Conservation (phyloP, 352 stramenopile genomes). For the Stramenopiles sp. region DNA sequence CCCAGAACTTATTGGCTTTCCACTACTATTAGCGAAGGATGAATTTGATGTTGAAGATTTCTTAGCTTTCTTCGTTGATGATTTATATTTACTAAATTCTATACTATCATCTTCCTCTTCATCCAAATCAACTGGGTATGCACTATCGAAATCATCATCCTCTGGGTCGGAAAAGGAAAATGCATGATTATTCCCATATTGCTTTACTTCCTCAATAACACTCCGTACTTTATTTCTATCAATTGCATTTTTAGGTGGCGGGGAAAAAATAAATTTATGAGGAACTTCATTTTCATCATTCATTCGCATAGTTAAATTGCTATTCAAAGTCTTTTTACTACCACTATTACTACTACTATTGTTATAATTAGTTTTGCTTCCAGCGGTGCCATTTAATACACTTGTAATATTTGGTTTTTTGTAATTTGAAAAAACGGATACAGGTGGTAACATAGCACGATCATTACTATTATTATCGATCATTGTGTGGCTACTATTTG, state of each 20-base stretch:
- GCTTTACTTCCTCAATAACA: not conserved
- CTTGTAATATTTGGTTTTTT: not conserved
- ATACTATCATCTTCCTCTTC: not conserved
- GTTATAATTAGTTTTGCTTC: not conserved
- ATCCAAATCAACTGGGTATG: slow-evolving; percentile 2
- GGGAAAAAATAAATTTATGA: slow-evolving; percentile 3
- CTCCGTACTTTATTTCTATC: not conserved
- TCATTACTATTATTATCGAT: not conserved
- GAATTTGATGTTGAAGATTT: not conserved
- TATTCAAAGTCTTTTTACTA: not conserved
- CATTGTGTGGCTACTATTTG: not conserved
- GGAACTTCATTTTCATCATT: not conserved
- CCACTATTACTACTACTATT: not conserved
- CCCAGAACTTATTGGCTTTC: not conserved
- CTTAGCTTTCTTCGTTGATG: not conserved
- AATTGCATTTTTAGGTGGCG: not conserved
- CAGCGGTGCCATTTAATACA: not conserved
- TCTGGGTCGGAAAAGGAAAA: not conserved
- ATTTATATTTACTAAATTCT: not conserved
- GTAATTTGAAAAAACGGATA: not conserved
- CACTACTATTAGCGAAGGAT: not conserved
- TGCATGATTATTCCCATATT: not conserved
- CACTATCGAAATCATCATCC: slow-evolving; percentile 2
- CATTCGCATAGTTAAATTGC: not conserved
- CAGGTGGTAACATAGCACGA: not conserved